A percentile compares a stretch with the other conserved stretches of the same genome.
Conservation (phyloP, 306 rosid species). For the Ochetophila trinervis region DNA sequence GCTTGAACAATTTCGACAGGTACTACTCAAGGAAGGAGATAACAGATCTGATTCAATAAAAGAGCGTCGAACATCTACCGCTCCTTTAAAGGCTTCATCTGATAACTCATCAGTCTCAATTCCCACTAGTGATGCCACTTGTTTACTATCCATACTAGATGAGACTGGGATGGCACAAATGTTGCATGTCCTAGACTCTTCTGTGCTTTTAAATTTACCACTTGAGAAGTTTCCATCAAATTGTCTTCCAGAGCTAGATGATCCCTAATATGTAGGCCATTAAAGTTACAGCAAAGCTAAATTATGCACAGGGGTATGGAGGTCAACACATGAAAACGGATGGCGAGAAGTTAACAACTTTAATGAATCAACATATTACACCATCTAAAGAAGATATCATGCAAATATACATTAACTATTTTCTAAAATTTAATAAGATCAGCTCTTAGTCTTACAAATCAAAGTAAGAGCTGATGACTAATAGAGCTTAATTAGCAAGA, state of each 20-base stretch:
- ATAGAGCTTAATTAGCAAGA: too few species aligned
- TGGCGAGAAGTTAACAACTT: too few species aligned
- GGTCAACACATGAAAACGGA: too few species aligned
- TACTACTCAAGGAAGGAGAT: conserved; percentile 15
- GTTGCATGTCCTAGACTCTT: conserved; percentile 16
- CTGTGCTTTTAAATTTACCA: conserved; percentile 5
- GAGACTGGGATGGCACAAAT: conserved; percentile 6
- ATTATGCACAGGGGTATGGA: neutral
- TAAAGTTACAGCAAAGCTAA: neutral
- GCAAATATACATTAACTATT: too few species aligned
- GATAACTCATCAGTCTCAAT: conserved; percentile 11
- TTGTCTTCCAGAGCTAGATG: neutral
- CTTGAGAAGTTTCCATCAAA: neutral
- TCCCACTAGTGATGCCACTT: conserved; percentile 9
- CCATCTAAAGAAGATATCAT: too few species aligned
- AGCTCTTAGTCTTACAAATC: too few species aligned
- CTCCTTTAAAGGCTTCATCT: conserved; percentile 12
- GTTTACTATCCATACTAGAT: conserved; percentile 13
- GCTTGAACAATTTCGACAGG: conserved; percentile 5
- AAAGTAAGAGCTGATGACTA: too few species aligned
- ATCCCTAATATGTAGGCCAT: conserved; percentile 1
- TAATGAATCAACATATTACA: too few species aligned
- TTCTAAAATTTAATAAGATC: too few species aligned
- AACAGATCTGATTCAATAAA: conserved; percentile 1
- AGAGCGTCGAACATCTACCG: conserved; percentile 1